A percentile compares a stretch with the other conserved stretches of the same genome.
phyloP scores from a whole-genome alignment of 768 basidiomycete genomes.

The Lentinula guzmanii region DNA sequence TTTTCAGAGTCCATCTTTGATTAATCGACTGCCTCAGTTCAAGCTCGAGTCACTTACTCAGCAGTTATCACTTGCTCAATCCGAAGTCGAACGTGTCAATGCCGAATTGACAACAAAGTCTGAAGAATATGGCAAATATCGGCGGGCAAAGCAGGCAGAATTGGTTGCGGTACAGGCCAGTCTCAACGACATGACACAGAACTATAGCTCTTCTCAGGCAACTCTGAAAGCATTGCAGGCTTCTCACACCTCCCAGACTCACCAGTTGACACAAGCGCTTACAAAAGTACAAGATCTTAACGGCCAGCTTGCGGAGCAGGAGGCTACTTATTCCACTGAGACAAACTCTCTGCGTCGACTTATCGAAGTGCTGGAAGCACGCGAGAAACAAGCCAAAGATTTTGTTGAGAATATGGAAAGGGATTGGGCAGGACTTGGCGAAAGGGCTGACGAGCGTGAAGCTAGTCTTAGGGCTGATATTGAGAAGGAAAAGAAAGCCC shows the following conservation, averaged over 20 bases:
- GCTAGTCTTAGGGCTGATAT: conserved; percentile 61
- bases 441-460: conserved; percentile 65
- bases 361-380: conserved; percentile 79
- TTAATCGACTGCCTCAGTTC: conserved; percentile 45
- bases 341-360: conserved; percentile 68
- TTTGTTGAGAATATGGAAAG: conserved; percentile 78
- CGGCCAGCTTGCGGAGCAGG: conserved; percentile 78
- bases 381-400: conserved; percentile 79
- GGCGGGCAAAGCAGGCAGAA: conserved; percentile 77
- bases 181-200: conserved; percentile 67
- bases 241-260: conserved; percentile 62
- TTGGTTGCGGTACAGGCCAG: conserved; percentile 69
- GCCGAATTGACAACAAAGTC: conserved; percentile 65
- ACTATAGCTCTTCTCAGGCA: conserved; percentile 57
- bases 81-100: conserved; percentile 68
- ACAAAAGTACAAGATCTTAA: conserved; percentile 70
- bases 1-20: background rate
- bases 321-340: conserved; percentile 76
- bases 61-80: conserved; percentile 71
- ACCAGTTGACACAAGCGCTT: conserved; percentile 74
- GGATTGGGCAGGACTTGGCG: conserved; percentile 74
- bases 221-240: conserved; percentile 71
- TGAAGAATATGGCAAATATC: conserved; percentile 79
- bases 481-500: conserved; percentile 61
- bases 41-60: conserved; percentile 80